Conservation (phyloP, 441 rosid species). For the Pelargonium cotyledonis region DNA sequence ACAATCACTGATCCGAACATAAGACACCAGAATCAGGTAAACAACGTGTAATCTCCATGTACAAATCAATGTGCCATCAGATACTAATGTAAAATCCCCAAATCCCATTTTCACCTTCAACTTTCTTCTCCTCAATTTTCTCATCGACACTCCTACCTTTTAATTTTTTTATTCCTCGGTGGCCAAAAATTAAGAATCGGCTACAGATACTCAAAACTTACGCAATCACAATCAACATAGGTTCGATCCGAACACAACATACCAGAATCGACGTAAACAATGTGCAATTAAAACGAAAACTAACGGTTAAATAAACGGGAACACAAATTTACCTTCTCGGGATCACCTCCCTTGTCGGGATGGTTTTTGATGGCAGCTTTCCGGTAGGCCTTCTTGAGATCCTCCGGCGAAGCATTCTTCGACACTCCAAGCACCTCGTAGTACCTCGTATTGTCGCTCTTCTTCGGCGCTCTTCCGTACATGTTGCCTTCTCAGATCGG, state of each 20-base stretch:
- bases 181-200: too few species aligned
- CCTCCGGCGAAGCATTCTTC: conserved; percentile 26
- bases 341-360: conserved; percentile 30
- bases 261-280: not conserved
- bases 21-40: not conserved
- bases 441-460: conserved; percentile 27
- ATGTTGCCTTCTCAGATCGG: conserved; percentile 6
- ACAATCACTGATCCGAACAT: not conserved
- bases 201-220: not conserved
- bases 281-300: not conserved
- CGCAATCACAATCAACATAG: not conserved
- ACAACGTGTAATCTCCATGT: not conserved
- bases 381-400: conserved; percentile 26
- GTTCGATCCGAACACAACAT: not conserved
- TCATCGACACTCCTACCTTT: too few species aligned
- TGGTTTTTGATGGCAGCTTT: conserved; percentile 30
- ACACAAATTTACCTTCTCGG: conserved; percentile 22
- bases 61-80: too few species aligned
- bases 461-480: conserved; percentile 28
- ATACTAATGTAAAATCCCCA: too few species aligned
- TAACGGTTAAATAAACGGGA: too few species aligned
- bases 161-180: too few species aligned
- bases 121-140: too few species aligned
- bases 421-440: conserved; percentile 24
- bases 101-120: too few species aligned